Evolutionary conservation across 176 grass and related monocot genomes (phyloP).

Genomic region (Carex kokanica): DNA sequence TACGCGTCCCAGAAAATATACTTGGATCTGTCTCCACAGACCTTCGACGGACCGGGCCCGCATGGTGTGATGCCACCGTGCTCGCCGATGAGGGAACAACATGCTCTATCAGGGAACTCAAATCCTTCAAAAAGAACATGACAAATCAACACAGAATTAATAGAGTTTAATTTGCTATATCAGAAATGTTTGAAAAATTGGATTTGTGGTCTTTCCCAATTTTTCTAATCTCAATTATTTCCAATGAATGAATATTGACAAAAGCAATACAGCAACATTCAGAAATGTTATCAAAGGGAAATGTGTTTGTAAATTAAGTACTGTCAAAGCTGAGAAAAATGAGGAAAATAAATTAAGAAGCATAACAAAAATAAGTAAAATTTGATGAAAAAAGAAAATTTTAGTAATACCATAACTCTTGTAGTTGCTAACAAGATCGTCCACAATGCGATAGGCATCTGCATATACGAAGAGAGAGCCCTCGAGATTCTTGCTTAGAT

Average conservation of each 20-base stretch:
- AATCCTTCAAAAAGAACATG: constrained; percentile 37
- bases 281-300: background rate
- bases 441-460: constrained; percentile 62
- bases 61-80: constrained; percentile 70
- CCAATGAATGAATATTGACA: background rate
- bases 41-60: constrained; percentile 45
- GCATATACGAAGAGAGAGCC: constrained; percentile 67
- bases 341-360: background rate
- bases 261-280: background rate
- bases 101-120: constrained; percentile 64
- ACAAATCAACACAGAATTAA: background rate
- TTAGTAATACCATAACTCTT: constrained; percentile 40
- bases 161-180: background rate
- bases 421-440: constrained; percentile 62
- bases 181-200: background rate
- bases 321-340: background rate
- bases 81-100: constrained; percentile 48
- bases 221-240: background rate
- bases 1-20: constrained; percentile 88
- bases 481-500: constrained; percentile 44
- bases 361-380: background rate
- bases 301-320: background rate
- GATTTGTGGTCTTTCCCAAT: background rate
- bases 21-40: constrained; percentile 70
- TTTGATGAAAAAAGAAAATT: background rate